Evolutionary conservation across 371 early-diverging fungal species (phyloP).

Genomic region (Cokeromyces recurvatus): DNA sequence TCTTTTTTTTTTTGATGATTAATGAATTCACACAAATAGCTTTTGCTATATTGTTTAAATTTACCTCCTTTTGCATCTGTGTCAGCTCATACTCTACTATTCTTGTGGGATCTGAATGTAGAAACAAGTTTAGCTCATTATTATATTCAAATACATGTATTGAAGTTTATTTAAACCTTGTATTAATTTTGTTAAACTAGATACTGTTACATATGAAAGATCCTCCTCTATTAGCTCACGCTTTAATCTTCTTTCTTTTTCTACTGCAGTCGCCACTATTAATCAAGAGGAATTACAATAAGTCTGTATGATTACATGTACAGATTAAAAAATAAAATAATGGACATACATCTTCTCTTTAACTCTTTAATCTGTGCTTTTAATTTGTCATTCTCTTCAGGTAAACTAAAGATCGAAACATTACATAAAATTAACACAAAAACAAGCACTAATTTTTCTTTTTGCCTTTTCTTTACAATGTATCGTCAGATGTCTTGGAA

Average conservation of each 20-base stretch:
- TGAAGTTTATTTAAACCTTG: conserved; percentile 6
- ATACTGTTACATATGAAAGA: conserved; percentile 19
- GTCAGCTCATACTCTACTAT: conserved; percentile 17
- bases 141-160: not conserved
- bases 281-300: no score
- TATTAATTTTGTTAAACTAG: conserved; percentile 19
- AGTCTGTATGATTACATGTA: no score
- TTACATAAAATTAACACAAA: not conserved
- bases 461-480: no score
- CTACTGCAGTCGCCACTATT: conserved; percentile 20
- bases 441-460: no score
- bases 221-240: conserved; percentile 30
- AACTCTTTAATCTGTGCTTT: conserved; percentile 10
- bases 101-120: conserved; percentile 24
- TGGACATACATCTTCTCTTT: conserved; percentile 8
- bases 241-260: conserved; percentile 18
- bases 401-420: conserved; percentile 1
- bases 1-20: conserved; percentile 4
- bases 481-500: no score
- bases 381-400: conserved; percentile 4
- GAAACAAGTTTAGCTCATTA: not conserved
- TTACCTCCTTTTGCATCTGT: conserved; percentile 22
- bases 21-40: not conserved
- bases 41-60: not conserved
- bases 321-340: no score